Base-by-base conservation (phyloP, 2,329 filamentous ascomycete genomes). In the Colletotrichum magnum region DNA sequence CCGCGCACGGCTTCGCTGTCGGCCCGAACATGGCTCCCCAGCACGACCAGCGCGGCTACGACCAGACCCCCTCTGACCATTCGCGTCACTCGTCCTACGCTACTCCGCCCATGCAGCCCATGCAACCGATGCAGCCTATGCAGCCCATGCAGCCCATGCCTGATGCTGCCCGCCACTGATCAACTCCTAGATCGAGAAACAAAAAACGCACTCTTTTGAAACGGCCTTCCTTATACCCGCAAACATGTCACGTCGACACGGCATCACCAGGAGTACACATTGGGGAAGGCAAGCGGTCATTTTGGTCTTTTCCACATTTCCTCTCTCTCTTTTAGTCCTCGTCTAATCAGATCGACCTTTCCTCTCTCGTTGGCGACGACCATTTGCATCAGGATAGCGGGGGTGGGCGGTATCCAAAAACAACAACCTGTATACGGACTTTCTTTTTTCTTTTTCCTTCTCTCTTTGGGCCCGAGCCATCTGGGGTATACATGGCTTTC, bases 221-320 rank as follows among this genome's bases (percentile, higher is more conserved):
- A 69, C 50, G 63, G 62, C 58, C 59, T 63, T 64, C 58, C 62
- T 58, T 48, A 63, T 68, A 68, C 51, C 51, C 43, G 50, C 62
- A 56, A 47, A 53, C 58, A 69, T 66, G 62, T 60, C 61, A 65
- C 32, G 43, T 60, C 43, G 62, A 69, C 61, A 66, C 50, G 54
- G 66, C 66, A 69, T 69, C 51, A 50, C 45, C 50, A 39, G 66
- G 66, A 69, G 61, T 65, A 64, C 51, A 67, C 61, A 60, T 69
- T 58, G 54, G 64, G 66, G 56, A 69, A 57, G 66, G 66, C 66
- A 69, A 69, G 66, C 66, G 66, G 62, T 69, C 66, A 69, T 66
- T 66, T 66, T 69, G 66, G 47, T 53, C 32, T 66, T 64, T 66
- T 58, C 50, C 60, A 21, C 47, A 41, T 60, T 51, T 69, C 48